Conservation (phyloP, 2,329 filamentous ascomycete genomes). For the Talaromyces islandicus region DNA sequence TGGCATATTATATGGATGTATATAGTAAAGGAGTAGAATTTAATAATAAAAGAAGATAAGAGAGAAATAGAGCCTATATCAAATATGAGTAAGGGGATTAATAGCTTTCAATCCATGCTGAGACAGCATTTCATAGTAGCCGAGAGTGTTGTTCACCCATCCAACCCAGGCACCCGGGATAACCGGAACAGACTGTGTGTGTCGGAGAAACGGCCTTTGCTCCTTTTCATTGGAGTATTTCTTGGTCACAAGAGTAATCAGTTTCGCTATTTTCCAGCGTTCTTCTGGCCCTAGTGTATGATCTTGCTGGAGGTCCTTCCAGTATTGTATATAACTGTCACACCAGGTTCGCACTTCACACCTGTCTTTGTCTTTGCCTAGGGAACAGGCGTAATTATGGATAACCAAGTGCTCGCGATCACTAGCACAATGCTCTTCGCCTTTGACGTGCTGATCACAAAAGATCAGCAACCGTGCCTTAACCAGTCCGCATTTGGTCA, state of each 20-base stretch:
- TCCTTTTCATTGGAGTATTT: background rate
- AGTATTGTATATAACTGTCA: background rate
- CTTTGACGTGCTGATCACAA: constrained; percentile 1
- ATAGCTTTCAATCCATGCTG: background rate
- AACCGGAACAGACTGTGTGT: background rate
- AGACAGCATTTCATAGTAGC: background rate
- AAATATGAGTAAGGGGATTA: background rate
- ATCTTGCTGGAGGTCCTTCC: background rate
- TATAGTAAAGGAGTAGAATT: background rate
- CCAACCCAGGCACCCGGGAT: constrained; percentile 2
- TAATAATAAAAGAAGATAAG: background rate
- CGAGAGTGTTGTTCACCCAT: background rate
- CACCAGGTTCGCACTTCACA: background rate
- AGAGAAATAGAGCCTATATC: background rate
- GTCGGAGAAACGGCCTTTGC: background rate
- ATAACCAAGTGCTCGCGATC: background rate
- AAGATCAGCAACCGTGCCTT: constrained; percentile 2
- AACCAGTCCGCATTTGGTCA: constrained; percentile 8
- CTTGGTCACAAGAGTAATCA: background rate
- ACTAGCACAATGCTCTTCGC: background rate
- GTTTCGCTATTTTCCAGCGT: background rate
- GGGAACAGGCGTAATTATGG: background rate
- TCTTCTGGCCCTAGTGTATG: background rate
- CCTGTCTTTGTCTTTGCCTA: background rate
- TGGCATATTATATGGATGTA: background rate